Evolutionary conservation across 1,139 yeast species (phyloP), one percentile per base, ranked within the genome.

Genomic region (Geotrichum siamense): DNA sequence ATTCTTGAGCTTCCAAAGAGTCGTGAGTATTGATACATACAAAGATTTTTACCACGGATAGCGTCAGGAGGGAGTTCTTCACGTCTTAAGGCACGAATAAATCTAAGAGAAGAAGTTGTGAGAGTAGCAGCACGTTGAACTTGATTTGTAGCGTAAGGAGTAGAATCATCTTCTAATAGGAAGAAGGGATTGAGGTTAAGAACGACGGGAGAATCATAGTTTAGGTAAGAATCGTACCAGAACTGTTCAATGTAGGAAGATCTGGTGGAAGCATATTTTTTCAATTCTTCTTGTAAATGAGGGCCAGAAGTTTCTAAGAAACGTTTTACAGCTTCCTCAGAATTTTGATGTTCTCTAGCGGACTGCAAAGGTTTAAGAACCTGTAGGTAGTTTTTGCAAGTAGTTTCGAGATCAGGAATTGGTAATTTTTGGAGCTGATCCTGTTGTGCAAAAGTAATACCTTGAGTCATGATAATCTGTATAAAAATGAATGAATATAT

Each of bases 11-110:
- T 79, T 2, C 94, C 96, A 68, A 86, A 86, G 47, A 86, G 67
- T 60, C 85, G 80, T 21, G 82, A 74, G 63, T 85, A 86, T 63
- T 86, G 96, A 61, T 83, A 87, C 96, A 86, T 86, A 64, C 91
- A 86, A 47, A 86, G 70, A 42, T 68, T 67, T n/a, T 77, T 78
- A 48, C 77, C 78, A 47, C 78, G 76, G 53, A 82, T 68, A 47
- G 64, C 66, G 60, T 86, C 96, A 1, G 82, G 81, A n/a, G 83
- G 76, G 47, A 86, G 70, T 34, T 82, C 85, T 47, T 82, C 80
- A 48, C 79, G 74, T 51, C 91, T 76, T 51, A 85, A 69, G 8
- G 93, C 94, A 48, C 86, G 74, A 43, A 84, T 76, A 62, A 86
- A 86, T 57, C 86, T 76, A 51, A 86, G 69, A 12, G 91, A 76